A percentile compares a stretch with the other conserved stretches of the same genome.
These are phyloP conservation scores for Taphrina flavorubra DNA, from an alignment of 1,139 yeast species.

Conservation along the genomic window DNA sequence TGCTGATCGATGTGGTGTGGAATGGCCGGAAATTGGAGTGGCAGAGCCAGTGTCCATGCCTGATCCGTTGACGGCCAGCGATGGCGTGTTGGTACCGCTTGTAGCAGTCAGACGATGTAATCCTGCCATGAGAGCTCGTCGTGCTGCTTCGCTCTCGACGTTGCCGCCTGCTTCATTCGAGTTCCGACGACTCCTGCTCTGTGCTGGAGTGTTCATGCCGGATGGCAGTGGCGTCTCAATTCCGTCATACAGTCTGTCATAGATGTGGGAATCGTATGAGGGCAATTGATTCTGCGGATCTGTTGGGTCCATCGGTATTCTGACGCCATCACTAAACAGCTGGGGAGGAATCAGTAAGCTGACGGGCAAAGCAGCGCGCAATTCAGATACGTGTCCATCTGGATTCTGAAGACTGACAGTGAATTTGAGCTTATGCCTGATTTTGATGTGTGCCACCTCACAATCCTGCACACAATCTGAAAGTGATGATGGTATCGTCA, in stretches of 20 bases:
- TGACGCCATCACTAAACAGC: constrained; percentile 57
- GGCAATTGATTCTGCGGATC: constrained; percentile 77
- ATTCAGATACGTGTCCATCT: constrained; percentile 77
- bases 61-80: constrained; percentile 1
- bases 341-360: constrained; percentile 78
- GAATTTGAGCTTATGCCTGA: constrained; percentile 72
- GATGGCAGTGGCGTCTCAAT: constrained; percentile 64
- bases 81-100: constrained; percentile 21
- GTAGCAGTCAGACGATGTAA: constrained; percentile 29
- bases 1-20: constrained; percentile 36
- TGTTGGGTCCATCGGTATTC: constrained; percentile 40
- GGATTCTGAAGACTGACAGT: constrained; percentile 69
- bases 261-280: constrained; percentile 79
- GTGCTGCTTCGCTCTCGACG: constrained; percentile 27
- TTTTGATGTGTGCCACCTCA: constrained; percentile 65
- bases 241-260: constrained; percentile 83
- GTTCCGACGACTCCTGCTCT: constrained; percentile 48
- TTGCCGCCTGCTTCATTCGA: constrained; percentile 48
- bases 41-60: constrained; percentile 33
- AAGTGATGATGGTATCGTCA: constrained; percentile 73
- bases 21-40: constrained; percentile 30
- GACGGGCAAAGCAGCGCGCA: constrained; percentile 75
- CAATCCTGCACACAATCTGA: constrained; percentile 85
- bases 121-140: constrained; percentile 38
- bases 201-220: constrained; percentile 60